A percentile compares a stretch with the other conserved stretches of the same genome.
Evolutionary conservation across 345 rosid species (phyloP).

Genomic region (Alliaria petiolata): DNA sequence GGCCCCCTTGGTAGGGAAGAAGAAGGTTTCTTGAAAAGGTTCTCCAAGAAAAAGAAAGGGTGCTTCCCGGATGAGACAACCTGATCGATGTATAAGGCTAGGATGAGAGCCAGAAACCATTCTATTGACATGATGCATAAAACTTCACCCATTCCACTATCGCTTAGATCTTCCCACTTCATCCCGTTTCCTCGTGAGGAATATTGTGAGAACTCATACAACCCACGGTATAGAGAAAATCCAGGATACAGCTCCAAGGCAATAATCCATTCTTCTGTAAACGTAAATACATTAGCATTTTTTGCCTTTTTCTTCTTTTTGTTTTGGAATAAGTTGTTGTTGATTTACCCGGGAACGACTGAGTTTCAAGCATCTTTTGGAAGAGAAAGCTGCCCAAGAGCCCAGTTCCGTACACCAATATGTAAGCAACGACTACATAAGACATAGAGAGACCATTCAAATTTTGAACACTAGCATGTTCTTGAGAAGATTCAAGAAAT

Average conservation of each 20-base stretch:
- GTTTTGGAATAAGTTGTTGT: not conserved
- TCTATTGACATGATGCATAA: slow-evolving; percentile 61
- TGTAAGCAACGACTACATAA: slow-evolving; percentile 59
- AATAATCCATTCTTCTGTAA: slow-evolving; percentile 58
- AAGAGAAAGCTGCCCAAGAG: slow-evolving; percentile 76
- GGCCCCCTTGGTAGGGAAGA: slow-evolving; percentile 37
- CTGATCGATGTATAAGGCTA: slow-evolving; percentile 62
- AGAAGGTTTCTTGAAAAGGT: slow-evolving; percentile 37
- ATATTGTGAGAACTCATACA: slow-evolving; percentile 68
- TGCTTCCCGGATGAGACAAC: slow-evolving; percentile 45
- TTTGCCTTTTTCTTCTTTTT: not conserved
- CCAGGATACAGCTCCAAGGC: slow-evolving; percentile 86
- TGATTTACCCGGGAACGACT: slow-evolving; percentile 69
- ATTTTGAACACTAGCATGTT: not conserved
- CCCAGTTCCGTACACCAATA: slow-evolving; percentile 71
- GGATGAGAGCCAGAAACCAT: slow-evolving; percentile 59
- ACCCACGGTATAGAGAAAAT: slow-evolving; percentile 77
- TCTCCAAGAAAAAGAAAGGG: slow-evolving; percentile 45
- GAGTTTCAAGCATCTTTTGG: slow-evolving; percentile 46
- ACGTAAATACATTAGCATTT: not conserved
- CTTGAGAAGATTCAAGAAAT: slow-evolving; percentile 1
- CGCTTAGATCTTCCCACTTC: slow-evolving; percentile 62
- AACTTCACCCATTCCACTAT: slow-evolving; percentile 62
- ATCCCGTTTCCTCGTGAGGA: slow-evolving; percentile 58
- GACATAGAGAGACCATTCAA: not conserved